Evolutionary conservation across 2,329 filamentous ascomycete genomes (phyloP).

Genomic region (Diplocarpon rosae): DNA sequence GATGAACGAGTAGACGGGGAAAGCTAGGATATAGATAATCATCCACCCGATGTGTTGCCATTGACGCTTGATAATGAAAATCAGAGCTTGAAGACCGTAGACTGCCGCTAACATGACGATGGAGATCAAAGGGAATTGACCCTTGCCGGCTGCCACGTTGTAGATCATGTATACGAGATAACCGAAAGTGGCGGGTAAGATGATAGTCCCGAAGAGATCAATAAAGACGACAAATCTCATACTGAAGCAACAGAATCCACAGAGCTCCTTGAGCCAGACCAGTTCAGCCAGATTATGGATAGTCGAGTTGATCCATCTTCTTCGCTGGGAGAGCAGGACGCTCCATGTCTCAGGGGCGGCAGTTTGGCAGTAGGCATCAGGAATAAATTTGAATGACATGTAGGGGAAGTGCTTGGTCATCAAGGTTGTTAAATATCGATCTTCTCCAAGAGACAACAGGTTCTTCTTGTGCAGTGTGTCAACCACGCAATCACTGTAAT

Average conservation of each 20-base stretch:
- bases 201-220: slow-evolving; percentile 84
- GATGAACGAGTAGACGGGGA: slow-evolving; percentile 84
- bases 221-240: slow-evolving; percentile 97
- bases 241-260: slow-evolving; percentile 96
- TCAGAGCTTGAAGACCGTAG: slow-evolving; percentile 89
- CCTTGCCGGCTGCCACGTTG: slow-evolving; percentile 52
- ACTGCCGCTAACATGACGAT: slow-evolving; percentile 82
- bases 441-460: slow-evolving; percentile 82
- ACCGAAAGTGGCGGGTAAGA: slow-evolving; percentile 77
- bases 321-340: slow-evolving; percentile 90
- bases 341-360: slow-evolving; percentile 91
- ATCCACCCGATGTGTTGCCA: slow-evolving; percentile 99
- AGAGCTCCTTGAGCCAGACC: slow-evolving; percentile 83
- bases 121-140: slow-evolving; percentile 76
- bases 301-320: slow-evolving; percentile 98
- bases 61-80: slow-evolving; percentile 93
- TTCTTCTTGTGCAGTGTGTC: slow-evolving; percentile 96
- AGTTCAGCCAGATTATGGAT: slow-evolving; percentile 93
- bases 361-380: slow-evolving; percentile 86
- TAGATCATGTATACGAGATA: slow-evolving; percentile 89
- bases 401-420: slow-evolving; percentile 97
- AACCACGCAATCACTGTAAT: slow-evolving; percentile 80
- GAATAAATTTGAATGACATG: slow-evolving; percentile 94
- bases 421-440: slow-evolving; percentile 91
- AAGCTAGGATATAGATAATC: slow-evolving; percentile 96